Conservation (phyloP, 2,329 filamentous ascomycete genomes). For the Bipolaris zeicola region DNA sequence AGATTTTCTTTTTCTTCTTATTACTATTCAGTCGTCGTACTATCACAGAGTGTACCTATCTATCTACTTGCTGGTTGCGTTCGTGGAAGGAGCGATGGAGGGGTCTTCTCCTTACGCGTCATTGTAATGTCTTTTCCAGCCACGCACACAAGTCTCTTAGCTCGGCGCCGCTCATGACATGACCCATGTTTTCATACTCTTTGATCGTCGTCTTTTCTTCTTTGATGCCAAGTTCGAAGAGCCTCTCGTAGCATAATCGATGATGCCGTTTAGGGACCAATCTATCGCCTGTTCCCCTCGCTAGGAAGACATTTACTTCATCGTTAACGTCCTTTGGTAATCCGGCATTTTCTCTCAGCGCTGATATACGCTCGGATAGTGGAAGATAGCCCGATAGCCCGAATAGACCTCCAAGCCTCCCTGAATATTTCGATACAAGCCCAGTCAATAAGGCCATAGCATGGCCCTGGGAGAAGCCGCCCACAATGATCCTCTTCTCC, state of each 20-base stretch:
- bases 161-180: slow-evolving; percentile 51
- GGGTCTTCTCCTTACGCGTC: too few species aligned
- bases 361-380: slow-evolving; percentile 46
- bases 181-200: slow-evolving; percentile 57
- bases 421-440: slow-evolving; percentile 50
- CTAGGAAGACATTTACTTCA: slow-evolving; percentile 53
- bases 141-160: slow-evolving; percentile 55
- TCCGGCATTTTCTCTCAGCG: slow-evolving; percentile 46
- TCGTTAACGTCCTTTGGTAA: slow-evolving; percentile 42
- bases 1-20: background rate
- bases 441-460: slow-evolving; percentile 53
- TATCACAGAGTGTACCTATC: background rate
- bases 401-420: slow-evolving; percentile 50
- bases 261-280: slow-evolving; percentile 54
- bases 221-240: slow-evolving; percentile 49
- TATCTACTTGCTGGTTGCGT: background rate
- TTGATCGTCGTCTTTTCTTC: slow-evolving; percentile 49
- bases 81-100: background rate
- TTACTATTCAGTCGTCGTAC: background rate
- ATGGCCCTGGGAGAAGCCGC: slow-evolving; percentile 57
- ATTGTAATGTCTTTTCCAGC: slow-evolving; percentile 35
- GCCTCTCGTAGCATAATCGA: slow-evolving; percentile 50
- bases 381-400: slow-evolving; percentile 58
- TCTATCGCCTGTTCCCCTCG: slow-evolving; percentile 54
- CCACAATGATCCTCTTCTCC: slow-evolving; percentile 52